Evolutionary conservation across 2,329 filamentous ascomycete genomes (phyloP).

Genomic region (Pseudogymnoascus sp.): DNA sequence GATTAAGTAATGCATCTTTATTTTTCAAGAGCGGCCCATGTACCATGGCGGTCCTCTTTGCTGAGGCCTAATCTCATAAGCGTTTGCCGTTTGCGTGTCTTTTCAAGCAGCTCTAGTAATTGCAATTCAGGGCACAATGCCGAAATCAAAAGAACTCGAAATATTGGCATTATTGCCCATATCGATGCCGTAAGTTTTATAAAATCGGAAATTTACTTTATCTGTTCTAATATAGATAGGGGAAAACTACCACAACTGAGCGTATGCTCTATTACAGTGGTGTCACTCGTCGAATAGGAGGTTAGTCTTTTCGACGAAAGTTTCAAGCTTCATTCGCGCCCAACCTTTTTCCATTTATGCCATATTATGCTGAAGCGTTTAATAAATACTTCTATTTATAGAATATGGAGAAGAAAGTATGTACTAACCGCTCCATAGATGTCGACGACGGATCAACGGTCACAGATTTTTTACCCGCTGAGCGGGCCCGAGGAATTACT

Average conservation of each 20-base stretch:
- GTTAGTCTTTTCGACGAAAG: slow-evolving; percentile 29
- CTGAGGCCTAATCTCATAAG: slow-evolving; percentile 1
- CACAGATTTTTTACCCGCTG: slow-evolving; percentile 91
- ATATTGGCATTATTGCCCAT: slow-evolving; percentile 97
- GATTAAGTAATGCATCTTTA: slow-evolving; percentile 9
- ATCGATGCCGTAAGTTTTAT: slow-evolving; percentile 68
- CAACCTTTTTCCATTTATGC: not conserved
- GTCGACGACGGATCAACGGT: slow-evolving; percentile 96
- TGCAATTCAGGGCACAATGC: slow-evolving; percentile 14
- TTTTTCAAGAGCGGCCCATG: not conserved
- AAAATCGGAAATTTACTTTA: not conserved
- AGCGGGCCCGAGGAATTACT: slow-evolving; percentile 87
- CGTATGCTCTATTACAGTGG: slow-evolving; percentile 98
- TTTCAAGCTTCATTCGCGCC: not conserved
- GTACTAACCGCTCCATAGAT: slow-evolving; percentile 40
- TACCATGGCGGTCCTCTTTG: slow-evolving; percentile 1
- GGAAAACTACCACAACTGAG: slow-evolving; percentile 97
- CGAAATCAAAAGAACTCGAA: slow-evolving; percentile 57
- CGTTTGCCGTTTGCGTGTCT: not conserved
- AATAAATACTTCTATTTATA: slow-evolving; percentile 7
- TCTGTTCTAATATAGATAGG: slow-evolving; percentile 37
- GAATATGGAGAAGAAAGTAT: not conserved
- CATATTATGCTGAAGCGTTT: not conserved
- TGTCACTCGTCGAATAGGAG: slow-evolving; percentile 75
- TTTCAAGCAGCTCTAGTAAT: slow-evolving; percentile 5